Percentiles rank a stretch among this genome's conserved stretches.
phyloP scores from a whole-genome alignment of 2,329 filamentous ascomycete genomes.

The Penicillium digitatum region DNA sequence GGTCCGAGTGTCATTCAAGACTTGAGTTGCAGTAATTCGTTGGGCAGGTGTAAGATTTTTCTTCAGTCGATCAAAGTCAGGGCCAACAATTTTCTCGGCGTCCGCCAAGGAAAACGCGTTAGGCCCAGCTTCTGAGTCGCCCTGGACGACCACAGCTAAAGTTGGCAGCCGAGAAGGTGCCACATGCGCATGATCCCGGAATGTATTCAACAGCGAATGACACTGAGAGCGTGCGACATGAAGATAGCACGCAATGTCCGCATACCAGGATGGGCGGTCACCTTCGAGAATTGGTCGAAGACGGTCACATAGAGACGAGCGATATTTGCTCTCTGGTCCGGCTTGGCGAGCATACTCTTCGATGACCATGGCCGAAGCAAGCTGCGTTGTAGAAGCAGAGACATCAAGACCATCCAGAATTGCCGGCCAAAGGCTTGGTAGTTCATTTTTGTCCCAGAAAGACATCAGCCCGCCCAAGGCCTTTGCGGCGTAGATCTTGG shows the following conservation, averaged over 20 bases:
- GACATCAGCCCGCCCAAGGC: constrained; percentile 84
- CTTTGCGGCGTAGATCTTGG: constrained; percentile 78
- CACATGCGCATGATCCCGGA: constrained; percentile 85
- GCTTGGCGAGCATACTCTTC: constrained; percentile 75
- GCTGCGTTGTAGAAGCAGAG: constrained; percentile 77
- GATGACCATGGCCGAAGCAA: constrained; percentile 75
- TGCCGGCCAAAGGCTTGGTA: constrained; percentile 57
- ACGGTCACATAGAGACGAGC: constrained; percentile 47
- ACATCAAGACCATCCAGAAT: constrained; percentile 67
- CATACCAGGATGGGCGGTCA: constrained; percentile 76
- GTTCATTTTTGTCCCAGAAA: constrained; percentile 59
- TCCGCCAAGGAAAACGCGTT: constrained; percentile 85
- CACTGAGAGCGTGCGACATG: constrained; percentile 89
- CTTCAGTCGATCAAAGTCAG: constrained; percentile 84
- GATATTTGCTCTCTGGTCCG: constrained; percentile 33
- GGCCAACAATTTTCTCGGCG: constrained; percentile 78
- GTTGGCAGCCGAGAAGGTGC: constrained; percentile 69
- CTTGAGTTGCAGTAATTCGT: constrained; percentile 74
- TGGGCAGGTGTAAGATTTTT: constrained; percentile 85
- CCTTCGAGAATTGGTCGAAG: constrained; percentile 74
- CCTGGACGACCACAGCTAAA: constrained; percentile 88
- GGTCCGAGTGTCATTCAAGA: constrained; percentile 71
- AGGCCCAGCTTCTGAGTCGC: constrained; percentile 84
- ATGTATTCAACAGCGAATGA: constrained; percentile 81
- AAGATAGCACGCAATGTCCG: constrained; percentile 83